Conservation (phyloP, 1,139 yeast genomes). For the Debaryomyces udenii region DNA sequence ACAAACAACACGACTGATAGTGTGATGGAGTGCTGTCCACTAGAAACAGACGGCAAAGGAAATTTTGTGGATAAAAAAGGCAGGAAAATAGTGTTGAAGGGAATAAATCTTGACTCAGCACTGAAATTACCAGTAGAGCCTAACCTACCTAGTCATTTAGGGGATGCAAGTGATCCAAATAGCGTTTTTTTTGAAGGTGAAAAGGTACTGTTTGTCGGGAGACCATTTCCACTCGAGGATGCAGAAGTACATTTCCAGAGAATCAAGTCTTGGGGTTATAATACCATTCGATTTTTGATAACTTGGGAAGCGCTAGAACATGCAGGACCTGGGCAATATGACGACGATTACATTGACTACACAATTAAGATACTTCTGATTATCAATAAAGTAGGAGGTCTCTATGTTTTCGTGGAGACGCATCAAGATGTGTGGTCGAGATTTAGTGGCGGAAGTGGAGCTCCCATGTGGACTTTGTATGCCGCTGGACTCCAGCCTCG, state of each 20-base stretch:
- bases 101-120: constrained; percentile 81
- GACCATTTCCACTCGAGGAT: constrained; percentile 77
- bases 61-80: constrained; percentile 63
- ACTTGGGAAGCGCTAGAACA: constrained; percentile 97
- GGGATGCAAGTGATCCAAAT: constrained; percentile 44
- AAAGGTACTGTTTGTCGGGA: constrained; percentile 73
- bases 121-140: constrained; percentile 73
- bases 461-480: constrained; percentile 93
- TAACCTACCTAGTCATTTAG: constrained; percentile 52
- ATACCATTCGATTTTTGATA: constrained; percentile 71
- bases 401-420: constrained; percentile 82
- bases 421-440: constrained; percentile 97
- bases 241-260: constrained; percentile 70
- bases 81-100: constrained; percentile 66
- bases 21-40: constrained; percentile 35
- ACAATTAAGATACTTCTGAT: constrained; percentile 63
- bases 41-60: constrained; percentile 48
- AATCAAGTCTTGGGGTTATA: constrained; percentile 80
- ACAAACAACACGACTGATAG: constrained; percentile 6
- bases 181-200: constrained; percentile 69
- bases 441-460: constrained; percentile 92
- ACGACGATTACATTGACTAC: constrained; percentile 73
- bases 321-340: constrained; percentile 82
- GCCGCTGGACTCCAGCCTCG: constrained; percentile 90
- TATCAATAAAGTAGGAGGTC: constrained; percentile 65